Base-by-base conservation (phyloP, 2,329 filamentous ascomycete genomes). In the Xylariaceae sp. region DNA sequence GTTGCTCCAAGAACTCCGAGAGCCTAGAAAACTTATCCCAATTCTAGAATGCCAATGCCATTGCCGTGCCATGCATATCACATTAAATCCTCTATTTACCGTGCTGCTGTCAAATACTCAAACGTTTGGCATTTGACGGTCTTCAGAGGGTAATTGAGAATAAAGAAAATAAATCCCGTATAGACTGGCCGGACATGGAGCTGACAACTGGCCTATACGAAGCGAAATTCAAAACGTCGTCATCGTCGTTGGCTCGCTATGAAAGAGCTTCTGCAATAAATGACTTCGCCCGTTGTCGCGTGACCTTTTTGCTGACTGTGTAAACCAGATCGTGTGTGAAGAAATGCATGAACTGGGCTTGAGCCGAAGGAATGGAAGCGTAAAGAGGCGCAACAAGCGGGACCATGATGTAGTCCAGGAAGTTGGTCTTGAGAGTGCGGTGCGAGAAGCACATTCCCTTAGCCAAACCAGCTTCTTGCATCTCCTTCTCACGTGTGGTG, bases 251-350 rank as follows among this genome's bases (percentile, higher is more conserved):
- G 23, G 52, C 18, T 62, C 61, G 64, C 67, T 76, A 81, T 65
- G 76, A 79, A 73, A 81, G 76, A 48, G 77, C 72, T 30, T 73
- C 75, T n/a, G 72, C 73, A 49, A 73, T 74, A 54, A 77, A 62
- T 2, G 77, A 76, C 60, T 78, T 78, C 37, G 76, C 73, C 64
- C 79, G 73, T 71, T 81, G 77, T 59, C 82, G 74, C 2, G 79
- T 82, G 67, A 84, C 81, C 70, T 90, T 90, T 73, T 86, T 84
- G 75, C 86, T 89, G 67, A 90, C 87, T 0, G 84, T 82, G 73
- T 90, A 90, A 9, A 87, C 84, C 65, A 90, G 71, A 58, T 88
- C 79, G 39, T 86, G 76, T 0, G 85, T 88, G 81, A 86, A 90
- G 68, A 90, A 84, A 70, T 90, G 88, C 68, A 80, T 83, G 57